Base-by-base conservation (phyloP, 306 rosid species). In the Coriaria nepalensis region DNA sequence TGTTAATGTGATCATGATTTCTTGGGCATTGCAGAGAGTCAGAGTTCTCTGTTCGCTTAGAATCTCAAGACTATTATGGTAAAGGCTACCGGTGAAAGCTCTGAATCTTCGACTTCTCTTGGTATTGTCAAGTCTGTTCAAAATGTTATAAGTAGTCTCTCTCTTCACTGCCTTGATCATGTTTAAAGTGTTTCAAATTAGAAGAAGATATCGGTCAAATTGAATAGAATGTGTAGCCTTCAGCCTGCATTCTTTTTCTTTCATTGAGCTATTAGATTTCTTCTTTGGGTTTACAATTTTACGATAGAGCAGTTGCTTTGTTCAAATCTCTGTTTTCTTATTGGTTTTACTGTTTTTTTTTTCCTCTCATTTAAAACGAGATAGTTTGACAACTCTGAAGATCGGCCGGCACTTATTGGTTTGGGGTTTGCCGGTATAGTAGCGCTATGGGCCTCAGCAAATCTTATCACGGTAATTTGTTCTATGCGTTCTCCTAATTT, bases 381-480 rank as follows among this genome's bases (percentile, higher is more conserved):
- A 61, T 71, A 86, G 94, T 86, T 90, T 93, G 81, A 72, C 64
- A 55, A 64, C 42, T 68, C 83, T 7, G 94, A 82, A 67, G 94
- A 86, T 61, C 76, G 94, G 29, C 5, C 68, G 20, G 94, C 76
- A 44, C 74, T 86, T 36, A 6, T 82, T 15, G 94, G 86, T 45
- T 68, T 86, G 59, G 96, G 96, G 45, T 86, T 86, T 75, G 71
- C 96, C 57, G 79, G 78, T 52, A 11, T 86, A 44, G 94, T 66
- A 33, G 81, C 71, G 29, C 5, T 75, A 45, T 82, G 94, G 96
- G 72, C 94, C 12, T 62, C 86, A 5, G 47, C 78, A 15, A 82
- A 82, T 64, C 52, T 82, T 41, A 53, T 86, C 37, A 33, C 82
- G 49, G 94, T 86, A 83, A 77, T 55, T 44, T 13, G 33, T 37